phyloP scores from a whole-genome alignment of 352 stramenopile genomes.

The Pythium aquatile region DNA sequence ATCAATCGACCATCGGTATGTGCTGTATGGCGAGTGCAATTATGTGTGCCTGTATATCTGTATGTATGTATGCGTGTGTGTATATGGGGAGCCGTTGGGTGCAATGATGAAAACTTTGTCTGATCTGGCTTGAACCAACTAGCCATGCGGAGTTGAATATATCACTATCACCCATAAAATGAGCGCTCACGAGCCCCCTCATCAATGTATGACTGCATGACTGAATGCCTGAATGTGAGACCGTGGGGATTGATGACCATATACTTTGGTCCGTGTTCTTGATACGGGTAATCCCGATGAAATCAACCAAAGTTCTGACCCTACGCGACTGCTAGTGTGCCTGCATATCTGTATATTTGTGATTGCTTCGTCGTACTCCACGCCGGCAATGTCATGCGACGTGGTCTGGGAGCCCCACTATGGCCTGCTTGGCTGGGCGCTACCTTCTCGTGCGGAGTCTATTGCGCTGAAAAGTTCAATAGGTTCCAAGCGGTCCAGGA shows the following conservation, averaged over 20 bases:
- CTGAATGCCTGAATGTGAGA: conserved; percentile 23
- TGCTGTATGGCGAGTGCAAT: conserved; percentile 28
- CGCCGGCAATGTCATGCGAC: conserved; percentile 82
- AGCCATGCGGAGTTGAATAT: conserved; percentile 89
- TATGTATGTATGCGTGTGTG: conserved; percentile 16
- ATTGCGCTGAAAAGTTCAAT: conserved; percentile 85
- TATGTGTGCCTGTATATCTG: conserved; percentile 25
- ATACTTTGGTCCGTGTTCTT: conserved; percentile 93
- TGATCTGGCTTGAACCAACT: conserved; percentile 91
- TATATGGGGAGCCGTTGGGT: conserved; percentile 29
- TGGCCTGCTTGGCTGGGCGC: background rate
- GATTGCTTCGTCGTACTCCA: conserved; percentile 85
- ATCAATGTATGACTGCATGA: background rate
- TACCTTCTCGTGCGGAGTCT: conserved; percentile 15
- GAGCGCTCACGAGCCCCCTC: conserved; percentile 50
- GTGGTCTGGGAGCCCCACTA: conserved; percentile 24
- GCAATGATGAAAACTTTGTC: conserved; percentile 84
- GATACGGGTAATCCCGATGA: conserved; percentile 91
- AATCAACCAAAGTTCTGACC: conserved; percentile 88
- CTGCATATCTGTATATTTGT: conserved; percentile 23
- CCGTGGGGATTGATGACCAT: conserved; percentile 62
- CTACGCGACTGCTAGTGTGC: conserved; percentile 21
- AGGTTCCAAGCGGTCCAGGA: conserved; percentile 19
- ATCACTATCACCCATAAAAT: conserved; percentile 94
- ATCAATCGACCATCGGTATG: conserved; percentile 7